Base-by-base conservation (phyloP, 352 stramenopile species). In the Phytophthora meadii region DNA sequence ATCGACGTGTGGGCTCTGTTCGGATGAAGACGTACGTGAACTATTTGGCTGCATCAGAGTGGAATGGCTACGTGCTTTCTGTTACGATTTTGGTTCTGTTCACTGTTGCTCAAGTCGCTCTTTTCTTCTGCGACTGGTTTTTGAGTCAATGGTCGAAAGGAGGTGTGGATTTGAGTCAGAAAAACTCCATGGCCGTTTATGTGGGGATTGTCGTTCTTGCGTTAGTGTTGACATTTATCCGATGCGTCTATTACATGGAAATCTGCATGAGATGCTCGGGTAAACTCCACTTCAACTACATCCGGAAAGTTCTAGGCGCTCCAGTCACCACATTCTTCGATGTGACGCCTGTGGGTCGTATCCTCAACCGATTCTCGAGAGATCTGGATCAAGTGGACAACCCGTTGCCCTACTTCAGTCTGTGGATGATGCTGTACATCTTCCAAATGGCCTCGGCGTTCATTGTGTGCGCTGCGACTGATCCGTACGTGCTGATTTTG, bases 301-400 rank as follows among this genome's bases (percentile, higher is more conserved):
- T 89, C 12, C 42, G 50, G 9, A 82, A 84, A 28, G 81, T 89
- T 8, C 56, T 92, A 0, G 49, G 52, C 9, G 84, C 84, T 9
- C 79, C 79, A 2, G 72, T 92, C 34, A 89, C 80, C 4, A 75
- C 65, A 3, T 90, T 87, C 67, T 92, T 90, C 36, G 82, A 92
- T 52, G 52, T 89, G 5, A 92, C 82, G 0, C 84, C 84, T 0
- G 65, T 92, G 5, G 82, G 81, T 19, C 77, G 79, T 0, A 87
- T 92, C 11, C 65, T 92, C 10, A 92, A 92, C 48, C 64, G 82
- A 0, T 92, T 92, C 41, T 87, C 79, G 15, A 72, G 74, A 50
- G 82, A 92, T 28, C 53, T 89, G 2, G 81, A 92, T 39, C 74
- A 89, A 64, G 64, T 89, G 4, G 79, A 90, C 47, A 84, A 76